Conservation (phyloP, 495 filamentous ascomycete genomes). For the Immersiella caudata region DNA sequence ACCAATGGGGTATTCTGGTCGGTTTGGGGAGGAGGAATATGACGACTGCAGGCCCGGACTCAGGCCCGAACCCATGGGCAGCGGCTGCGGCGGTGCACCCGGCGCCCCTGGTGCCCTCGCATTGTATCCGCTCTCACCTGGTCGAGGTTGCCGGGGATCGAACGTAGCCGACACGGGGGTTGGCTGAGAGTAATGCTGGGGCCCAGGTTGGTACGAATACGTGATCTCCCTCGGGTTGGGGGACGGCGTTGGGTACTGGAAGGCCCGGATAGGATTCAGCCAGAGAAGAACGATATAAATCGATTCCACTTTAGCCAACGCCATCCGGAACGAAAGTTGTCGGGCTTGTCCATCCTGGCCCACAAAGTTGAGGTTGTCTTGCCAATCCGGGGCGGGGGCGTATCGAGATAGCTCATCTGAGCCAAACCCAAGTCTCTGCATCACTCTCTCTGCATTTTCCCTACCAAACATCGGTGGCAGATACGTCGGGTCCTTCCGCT, state of each 20-base stretch:
- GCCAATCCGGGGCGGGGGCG: slow-evolving; percentile 45
- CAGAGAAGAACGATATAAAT: slow-evolving; percentile 57
- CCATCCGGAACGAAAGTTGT: slow-evolving; percentile 47
- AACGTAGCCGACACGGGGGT: slow-evolving; percentile 48
- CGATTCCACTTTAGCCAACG: slow-evolving; percentile 54
- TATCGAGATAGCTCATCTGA: slow-evolving; percentile 51
- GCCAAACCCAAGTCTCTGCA: slow-evolving; percentile 51
- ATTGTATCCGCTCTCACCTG: slow-evolving; percentile 41
- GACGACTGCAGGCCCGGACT: slow-evolving; percentile 38
- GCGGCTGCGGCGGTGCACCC: slow-evolving; percentile 30
- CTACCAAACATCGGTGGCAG: slow-evolving; percentile 57
- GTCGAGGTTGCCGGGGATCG: slow-evolving; percentile 42
- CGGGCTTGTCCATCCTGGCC: slow-evolving; percentile 49
- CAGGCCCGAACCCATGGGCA: slow-evolving; percentile 35
- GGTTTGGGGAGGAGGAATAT: slow-evolving; percentile 42
- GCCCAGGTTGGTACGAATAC: slow-evolving; percentile 48
- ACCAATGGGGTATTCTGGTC: slow-evolving; percentile 45
- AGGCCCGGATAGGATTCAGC: slow-evolving; percentile 40
- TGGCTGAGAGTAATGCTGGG: slow-evolving; percentile 45
- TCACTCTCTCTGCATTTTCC: slow-evolving; percentile 50
- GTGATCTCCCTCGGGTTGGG: slow-evolving; percentile 50
- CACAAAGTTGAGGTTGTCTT: slow-evolving; percentile 54
- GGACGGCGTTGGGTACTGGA: slow-evolving; percentile 48
- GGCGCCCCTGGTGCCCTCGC: slow-evolving; percentile 36
- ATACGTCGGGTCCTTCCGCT: slow-evolving; percentile 55